Percentiles rank a stretch among this genome's conserved stretches.
Evolutionary conservation across 2,329 filamentous ascomycete species (phyloP).

Genomic region (Sphaerulina populicola): DNA sequence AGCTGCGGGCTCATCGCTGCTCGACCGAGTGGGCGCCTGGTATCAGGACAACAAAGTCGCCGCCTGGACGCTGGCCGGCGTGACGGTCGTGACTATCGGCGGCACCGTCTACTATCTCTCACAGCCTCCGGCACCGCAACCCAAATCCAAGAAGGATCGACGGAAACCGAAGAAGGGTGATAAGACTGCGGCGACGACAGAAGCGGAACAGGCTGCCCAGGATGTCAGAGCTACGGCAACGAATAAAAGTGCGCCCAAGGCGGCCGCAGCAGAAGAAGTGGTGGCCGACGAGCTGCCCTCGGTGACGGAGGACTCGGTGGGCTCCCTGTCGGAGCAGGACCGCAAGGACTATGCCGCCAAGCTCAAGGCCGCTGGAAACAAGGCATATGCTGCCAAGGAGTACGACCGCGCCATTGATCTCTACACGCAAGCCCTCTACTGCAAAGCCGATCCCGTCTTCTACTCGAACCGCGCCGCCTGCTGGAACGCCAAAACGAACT

Average conservation of each 20-base stretch:
- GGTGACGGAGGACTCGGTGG: slow-evolving; percentile 42
- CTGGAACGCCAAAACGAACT: slow-evolving; percentile 85
- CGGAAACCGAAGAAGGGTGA: slow-evolving; percentile 72
- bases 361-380: slow-evolving; percentile 92
- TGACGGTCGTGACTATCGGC: slow-evolving; percentile 83
- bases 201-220: slow-evolving; percentile 26
- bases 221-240: slow-evolving; percentile 18
- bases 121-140: slow-evolving; percentile 33
- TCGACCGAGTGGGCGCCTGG: slow-evolving; percentile 87
- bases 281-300: slow-evolving; percentile 42
- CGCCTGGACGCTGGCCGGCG: slow-evolving; percentile 92
- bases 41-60: slow-evolving; percentile 90
- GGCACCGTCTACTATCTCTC: slow-evolving; percentile 86
- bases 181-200: slow-evolving; percentile 39
- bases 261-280: slow-evolving; percentile 32
- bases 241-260: slow-evolving; percentile 24
- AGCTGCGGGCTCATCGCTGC: slow-evolving; percentile 58
- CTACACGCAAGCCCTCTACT: slow-evolving; percentile 91
- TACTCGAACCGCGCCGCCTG: slow-evolving; percentile 98
- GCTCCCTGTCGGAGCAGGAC: slow-evolving; percentile 49
- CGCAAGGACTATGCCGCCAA: slow-evolving; percentile 81
- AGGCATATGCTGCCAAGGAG: slow-evolving; percentile 88
- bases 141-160: slow-evolving; percentile 76
- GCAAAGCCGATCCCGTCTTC: slow-evolving; percentile 95
- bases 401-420: slow-evolving; percentile 90